A percentile compares a stretch with the other conserved stretches of the same genome.
Evolutionary conservation across 768 basidiomycete species (phyloP).

Genomic region (Hirschioporus abietinus): DNA sequence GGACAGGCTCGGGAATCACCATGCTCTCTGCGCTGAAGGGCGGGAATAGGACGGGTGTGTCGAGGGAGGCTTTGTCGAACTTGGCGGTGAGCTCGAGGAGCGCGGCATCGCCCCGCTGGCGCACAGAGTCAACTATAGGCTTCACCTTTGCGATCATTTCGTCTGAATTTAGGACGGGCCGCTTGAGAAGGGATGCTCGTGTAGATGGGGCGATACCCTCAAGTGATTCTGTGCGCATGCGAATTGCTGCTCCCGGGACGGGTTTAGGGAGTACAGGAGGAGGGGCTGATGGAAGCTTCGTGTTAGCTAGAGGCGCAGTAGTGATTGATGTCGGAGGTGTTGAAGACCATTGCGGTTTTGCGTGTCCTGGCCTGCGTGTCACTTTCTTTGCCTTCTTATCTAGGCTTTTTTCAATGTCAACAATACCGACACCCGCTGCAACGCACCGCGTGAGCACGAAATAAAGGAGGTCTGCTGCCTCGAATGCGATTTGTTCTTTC

Average conservation of each 20-base stretch:
- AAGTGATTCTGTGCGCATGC: constrained; percentile 73
- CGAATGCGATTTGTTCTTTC: constrained; percentile 83
- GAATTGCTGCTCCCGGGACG: constrained; percentile 47
- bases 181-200: constrained; percentile 67
- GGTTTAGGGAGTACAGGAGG: constrained; percentile 15
- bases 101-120: constrained; percentile 77
- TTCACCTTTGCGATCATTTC: constrained; percentile 92
- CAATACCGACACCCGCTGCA: constrained; percentile 72
- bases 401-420: constrained; percentile 79
- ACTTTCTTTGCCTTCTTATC: constrained; percentile 84
- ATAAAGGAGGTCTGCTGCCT: constrained; percentile 93
- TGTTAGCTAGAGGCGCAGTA: constrained; percentile 13
- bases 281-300: constrained; percentile 24
- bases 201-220: constrained; percentile 41
- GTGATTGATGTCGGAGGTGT: constrained; percentile 18
- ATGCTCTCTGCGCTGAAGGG: constrained; percentile 70
- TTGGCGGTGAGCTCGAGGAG: constrained; percentile 87
- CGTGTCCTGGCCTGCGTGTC: constrained; percentile 83
- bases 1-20: constrained; percentile 56
- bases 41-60: constrained; percentile 66
- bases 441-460: constrained; percentile 86
- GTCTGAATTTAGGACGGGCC: constrained; percentile 81
- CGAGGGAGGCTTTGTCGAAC: constrained; percentile 79
- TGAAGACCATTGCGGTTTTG: constrained; percentile 73
- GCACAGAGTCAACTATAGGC: constrained; percentile 89